These are phyloP conservation scores for Pleurotus salmoneostramineus DNA, from an alignment of 768 basidiomycete species.

Conservation along the genomic window DNA sequence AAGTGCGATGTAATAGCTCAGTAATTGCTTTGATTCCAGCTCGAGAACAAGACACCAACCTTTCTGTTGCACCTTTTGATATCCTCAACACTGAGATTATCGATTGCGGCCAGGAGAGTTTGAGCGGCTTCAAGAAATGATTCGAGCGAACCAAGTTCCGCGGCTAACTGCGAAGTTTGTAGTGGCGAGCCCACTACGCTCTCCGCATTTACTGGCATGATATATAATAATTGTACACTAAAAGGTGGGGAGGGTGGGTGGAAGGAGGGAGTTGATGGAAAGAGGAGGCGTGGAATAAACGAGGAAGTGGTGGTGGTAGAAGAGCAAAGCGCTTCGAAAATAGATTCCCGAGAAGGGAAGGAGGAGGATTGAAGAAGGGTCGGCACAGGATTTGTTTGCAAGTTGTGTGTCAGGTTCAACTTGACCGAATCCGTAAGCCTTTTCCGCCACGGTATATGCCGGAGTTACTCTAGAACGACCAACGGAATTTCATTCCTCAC, in stretches of 20 bases:
- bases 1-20: background rate
- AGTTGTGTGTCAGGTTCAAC: slow-evolving; percentile 8
- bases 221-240: background rate
- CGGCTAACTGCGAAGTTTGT: slow-evolving; percentile 15
- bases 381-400: slow-evolving; percentile 6
- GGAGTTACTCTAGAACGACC: slow-evolving; percentile 2
- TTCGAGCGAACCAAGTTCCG: slow-evolving; percentile 22
- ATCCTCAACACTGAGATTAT: slow-evolving; percentile 13
- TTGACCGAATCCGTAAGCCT: slow-evolving; percentile 5
- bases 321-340: background rate
- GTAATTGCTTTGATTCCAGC: slow-evolving; percentile 7
- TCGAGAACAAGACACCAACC: slow-evolving; percentile 17
- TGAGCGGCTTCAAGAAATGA: slow-evolving; percentile 25
- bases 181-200: background rate
- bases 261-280: background rate
- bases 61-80: slow-evolving; percentile 28
- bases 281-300: background rate
- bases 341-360: background rate
- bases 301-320: background rate
- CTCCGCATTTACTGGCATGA: background rate
- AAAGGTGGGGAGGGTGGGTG: background rate
- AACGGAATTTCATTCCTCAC: background rate
- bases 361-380: background rate
- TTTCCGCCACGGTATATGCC: slow-evolving; percentile 6
- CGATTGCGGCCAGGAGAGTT: slow-evolving; percentile 21